These are phyloP conservation scores for Acanthamoeba triangularis DNA, from an alignment of 208 protist species.

Conservation along the genomic window DNA sequence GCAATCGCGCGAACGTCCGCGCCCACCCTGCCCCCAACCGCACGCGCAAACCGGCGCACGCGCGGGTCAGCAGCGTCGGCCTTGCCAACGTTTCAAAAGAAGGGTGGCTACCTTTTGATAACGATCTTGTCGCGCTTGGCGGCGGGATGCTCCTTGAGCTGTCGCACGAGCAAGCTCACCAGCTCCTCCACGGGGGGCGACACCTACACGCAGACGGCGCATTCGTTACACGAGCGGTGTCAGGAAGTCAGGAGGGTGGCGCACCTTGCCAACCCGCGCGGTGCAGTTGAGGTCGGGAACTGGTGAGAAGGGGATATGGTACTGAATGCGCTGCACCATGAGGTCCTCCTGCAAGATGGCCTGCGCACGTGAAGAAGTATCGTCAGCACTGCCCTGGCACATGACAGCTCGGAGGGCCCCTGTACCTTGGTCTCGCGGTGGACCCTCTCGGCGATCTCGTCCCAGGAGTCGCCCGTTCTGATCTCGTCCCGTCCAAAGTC, in stretches of 20 bases:
- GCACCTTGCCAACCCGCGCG: not conserved
- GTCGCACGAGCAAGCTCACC: not conserved
- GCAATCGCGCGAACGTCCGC: slow-evolving; percentile 9
- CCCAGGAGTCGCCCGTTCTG: slow-evolving; percentile 24
- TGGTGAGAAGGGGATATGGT: not conserved
- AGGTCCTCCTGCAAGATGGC: slow-evolving; percentile 19
- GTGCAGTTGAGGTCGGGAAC: slow-evolving; percentile 60
- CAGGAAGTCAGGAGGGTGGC: not conserved
- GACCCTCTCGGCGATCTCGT: slow-evolving; percentile 14
- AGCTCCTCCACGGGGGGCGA: not conserved
- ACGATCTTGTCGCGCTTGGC: not conserved
- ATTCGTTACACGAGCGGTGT: not conserved
- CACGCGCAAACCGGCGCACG: too few relatives aligned
- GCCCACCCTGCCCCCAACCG: not conserved
- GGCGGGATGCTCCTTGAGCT: slow-evolving; percentile 51
- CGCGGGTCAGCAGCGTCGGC: not conserved
- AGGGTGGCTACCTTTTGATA: not conserved
- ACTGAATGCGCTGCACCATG: slow-evolving; percentile 47
- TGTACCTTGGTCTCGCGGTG: slow-evolving; percentile 32
- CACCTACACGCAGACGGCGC: not conserved
- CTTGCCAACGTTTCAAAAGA: too few relatives aligned
- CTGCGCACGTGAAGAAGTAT: not conserved
- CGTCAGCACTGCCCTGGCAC: too few relatives aligned
- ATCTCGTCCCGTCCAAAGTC: slow-evolving; percentile 68
- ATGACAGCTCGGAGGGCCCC: too few relatives aligned